These are phyloP conservation scores for Ceratobasidium sp. DNA, from an alignment of 1,284 basidiomycete species.

Conservation along the genomic window DNA sequence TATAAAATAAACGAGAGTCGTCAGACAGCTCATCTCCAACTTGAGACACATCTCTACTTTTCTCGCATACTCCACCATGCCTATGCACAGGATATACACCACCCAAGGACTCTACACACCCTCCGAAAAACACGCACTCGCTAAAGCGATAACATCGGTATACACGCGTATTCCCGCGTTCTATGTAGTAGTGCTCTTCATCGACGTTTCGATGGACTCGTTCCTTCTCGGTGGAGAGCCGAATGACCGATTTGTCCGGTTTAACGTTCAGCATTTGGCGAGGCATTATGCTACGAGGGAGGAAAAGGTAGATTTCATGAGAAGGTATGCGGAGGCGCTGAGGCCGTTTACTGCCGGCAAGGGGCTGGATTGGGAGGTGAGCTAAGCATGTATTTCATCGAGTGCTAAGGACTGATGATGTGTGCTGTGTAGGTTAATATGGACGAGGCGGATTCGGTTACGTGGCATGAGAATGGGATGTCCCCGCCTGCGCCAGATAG, in stretches of 20 bases:
- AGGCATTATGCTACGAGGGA: background rate
- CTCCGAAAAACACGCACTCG: slow-evolving; percentile 12
- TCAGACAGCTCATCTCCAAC: too few species aligned
- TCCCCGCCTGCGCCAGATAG: slow-evolving; percentile 4
- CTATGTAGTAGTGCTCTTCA: slow-evolving; percentile 25
- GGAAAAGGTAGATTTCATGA: slow-evolving; percentile 13
- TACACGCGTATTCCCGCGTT: slow-evolving; percentile 6
- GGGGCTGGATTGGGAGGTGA: slow-evolving; percentile 35
- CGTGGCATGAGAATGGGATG: slow-evolving; percentile 32
- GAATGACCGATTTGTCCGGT: slow-evolving; percentile 14
- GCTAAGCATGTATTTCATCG: background rate
- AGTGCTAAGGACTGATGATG: too few species aligned
- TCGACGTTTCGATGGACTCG: slow-evolving; percentile 17
- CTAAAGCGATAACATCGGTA: slow-evolving; percentile 7
- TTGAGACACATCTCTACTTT: too few species aligned
- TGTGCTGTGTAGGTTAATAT: slow-evolving; percentile 25
- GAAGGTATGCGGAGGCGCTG: background rate
- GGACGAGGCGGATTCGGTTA: slow-evolving; percentile 22
- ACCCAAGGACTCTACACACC: slow-evolving; percentile 9
- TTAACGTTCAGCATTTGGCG: slow-evolving; percentile 24
- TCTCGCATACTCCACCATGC: too few species aligned
- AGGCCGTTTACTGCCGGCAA: slow-evolving; percentile 31
- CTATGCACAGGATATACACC: slow-evolving; percentile 34
- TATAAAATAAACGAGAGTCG: too few species aligned
- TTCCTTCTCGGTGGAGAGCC: slow-evolving; percentile 23